These are phyloP conservation scores for Phytopythium boreale DNA, from an alignment of 352 stramenopile species.

Conservation along the genomic window DNA sequence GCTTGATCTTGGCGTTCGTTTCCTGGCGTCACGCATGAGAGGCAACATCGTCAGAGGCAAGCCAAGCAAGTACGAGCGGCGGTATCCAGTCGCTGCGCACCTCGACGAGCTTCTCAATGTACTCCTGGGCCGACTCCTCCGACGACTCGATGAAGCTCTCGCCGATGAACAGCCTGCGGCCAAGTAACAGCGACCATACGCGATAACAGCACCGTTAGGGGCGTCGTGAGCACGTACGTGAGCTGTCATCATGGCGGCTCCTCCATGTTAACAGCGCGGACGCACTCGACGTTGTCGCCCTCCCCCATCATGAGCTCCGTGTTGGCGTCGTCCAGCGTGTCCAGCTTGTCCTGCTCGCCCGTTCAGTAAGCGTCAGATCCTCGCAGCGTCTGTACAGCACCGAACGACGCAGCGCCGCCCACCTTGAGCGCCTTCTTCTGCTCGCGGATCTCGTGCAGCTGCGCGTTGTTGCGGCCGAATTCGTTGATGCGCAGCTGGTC, in stretches of 20 bases:
- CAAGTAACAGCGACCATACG: too few relatives aligned
- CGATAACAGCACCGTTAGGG: too few relatives aligned
- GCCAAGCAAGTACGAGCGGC: neutral
- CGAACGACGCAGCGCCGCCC: neutral
- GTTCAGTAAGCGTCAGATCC: neutral
- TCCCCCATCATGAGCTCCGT: slow-evolving; percentile 98
- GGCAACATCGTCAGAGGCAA: neutral
- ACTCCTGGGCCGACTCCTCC: slow-evolving; percentile 94
- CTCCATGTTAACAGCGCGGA: neutral
- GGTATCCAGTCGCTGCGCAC: slow-evolving; percentile 15
- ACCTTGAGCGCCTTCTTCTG: slow-evolving; percentile 92
- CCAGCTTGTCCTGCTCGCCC: slow-evolving; percentile 83
- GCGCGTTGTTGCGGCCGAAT: slow-evolving; percentile 96
- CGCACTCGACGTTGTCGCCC: slow-evolving; percentile 75
- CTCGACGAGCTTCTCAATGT: slow-evolving; percentile 90
- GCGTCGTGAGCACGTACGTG: too few relatives aligned
- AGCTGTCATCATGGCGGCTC: neutral
- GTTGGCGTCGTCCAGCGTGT: slow-evolving; percentile 95
- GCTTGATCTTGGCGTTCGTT: slow-evolving; percentile 75
- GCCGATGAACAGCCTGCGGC: slow-evolving; percentile 91
- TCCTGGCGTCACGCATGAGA: slow-evolving; percentile 21
- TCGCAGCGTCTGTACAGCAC: neutral
- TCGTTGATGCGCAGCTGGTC: slow-evolving; percentile 98
- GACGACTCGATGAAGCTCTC: slow-evolving; percentile 94
- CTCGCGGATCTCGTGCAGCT: slow-evolving; percentile 90